These are phyloP conservation scores for Colletotrichum destructivum DNA, from an alignment of 2,329 filamentous ascomycete genomes.

Conservation along the genomic window DNA sequence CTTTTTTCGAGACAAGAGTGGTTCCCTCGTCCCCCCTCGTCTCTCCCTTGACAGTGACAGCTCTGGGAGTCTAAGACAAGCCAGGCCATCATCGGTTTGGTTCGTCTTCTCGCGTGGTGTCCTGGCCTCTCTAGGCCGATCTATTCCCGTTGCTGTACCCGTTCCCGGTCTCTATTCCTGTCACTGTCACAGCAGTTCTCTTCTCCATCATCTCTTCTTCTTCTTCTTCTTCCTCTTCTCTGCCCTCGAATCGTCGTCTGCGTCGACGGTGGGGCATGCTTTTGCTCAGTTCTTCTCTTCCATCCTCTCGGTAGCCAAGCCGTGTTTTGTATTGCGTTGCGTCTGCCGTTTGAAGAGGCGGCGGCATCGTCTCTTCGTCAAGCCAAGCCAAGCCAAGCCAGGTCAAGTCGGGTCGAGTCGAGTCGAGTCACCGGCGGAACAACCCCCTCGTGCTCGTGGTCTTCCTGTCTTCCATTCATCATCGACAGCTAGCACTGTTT, in stretches of 20 bases:
- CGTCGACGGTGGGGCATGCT: slow-evolving; percentile 37
- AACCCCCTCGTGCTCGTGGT: no score
- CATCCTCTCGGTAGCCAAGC: slow-evolving; percentile 16
- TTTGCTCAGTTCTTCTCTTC: slow-evolving; percentile 8
- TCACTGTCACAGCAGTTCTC: slow-evolving; percentile 9
- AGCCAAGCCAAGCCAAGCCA: no score
- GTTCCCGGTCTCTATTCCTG: slow-evolving; percentile 27
- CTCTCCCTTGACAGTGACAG: slow-evolving; percentile 38
- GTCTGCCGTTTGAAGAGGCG: slow-evolving; percentile 30
- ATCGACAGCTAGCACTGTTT: not conserved
- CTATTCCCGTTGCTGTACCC: slow-evolving; percentile 18
- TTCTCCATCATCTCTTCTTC: not conserved
- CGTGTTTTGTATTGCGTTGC: slow-evolving; percentile 35
- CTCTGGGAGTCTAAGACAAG: slow-evolving; percentile 1
- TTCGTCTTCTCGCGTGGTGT: slow-evolving; percentile 27
- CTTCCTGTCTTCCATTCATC: slow-evolving; percentile 12
- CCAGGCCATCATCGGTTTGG: not conserved
- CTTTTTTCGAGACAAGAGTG: slow-evolving; percentile 35
- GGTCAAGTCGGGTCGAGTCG: no score
- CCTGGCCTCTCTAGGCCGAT: slow-evolving; percentile 9
- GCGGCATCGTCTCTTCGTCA: slow-evolving; percentile 15
- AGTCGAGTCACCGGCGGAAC: no score
- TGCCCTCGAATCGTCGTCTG: slow-evolving; percentile 33
- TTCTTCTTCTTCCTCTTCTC: slow-evolving; percentile 27
- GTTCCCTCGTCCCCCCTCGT: slow-evolving; percentile 24